These are phyloP conservation scores for Ploettnerulaceae sp. DNA, from an alignment of 2,329 filamentous ascomycete species.

Conservation along the genomic window DNA sequence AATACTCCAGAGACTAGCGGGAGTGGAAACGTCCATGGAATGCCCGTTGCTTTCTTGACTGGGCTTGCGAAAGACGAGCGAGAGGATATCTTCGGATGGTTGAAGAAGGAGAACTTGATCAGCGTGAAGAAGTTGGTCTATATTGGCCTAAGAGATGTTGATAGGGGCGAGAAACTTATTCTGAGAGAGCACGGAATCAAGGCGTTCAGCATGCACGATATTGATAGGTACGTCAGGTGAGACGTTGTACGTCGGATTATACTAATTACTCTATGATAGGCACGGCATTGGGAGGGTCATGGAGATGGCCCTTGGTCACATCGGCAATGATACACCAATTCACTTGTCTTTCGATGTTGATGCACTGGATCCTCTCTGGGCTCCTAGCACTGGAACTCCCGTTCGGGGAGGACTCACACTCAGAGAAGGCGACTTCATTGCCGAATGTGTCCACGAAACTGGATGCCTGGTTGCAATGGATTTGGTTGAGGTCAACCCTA, in stretches of 20 bases:
- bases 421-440: slow-evolving; percentile 95
- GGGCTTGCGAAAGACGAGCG: slow-evolving; percentile 73
- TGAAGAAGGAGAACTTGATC: slow-evolving; percentile 64
- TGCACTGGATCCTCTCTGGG: slow-evolving; percentile 92
- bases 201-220: slow-evolving; percentile 97
- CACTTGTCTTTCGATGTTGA: slow-evolving; percentile 98
- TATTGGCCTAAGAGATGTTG: slow-evolving; percentile 90
- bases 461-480: slow-evolving; percentile 76
- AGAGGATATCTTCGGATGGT: slow-evolving; percentile 84
- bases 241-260: neutral
- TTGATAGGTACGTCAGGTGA: slow-evolving; percentile 64
- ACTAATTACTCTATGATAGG: slow-evolving; percentile 40
- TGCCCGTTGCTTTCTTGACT: slow-evolving; percentile 91
- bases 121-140: slow-evolving; percentile 88
- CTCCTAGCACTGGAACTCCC: slow-evolving; percentile 90
- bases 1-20: slow-evolving; percentile 89
- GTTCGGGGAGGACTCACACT: slow-evolving; percentile 90
- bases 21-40: slow-evolving; percentile 94
- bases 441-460: slow-evolving; percentile 77
- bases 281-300: slow-evolving; percentile 93
- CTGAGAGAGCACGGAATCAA: slow-evolving; percentile 84
- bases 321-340: slow-evolving; percentile 90
- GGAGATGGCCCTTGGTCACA: slow-evolving; percentile 97
- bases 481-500: slow-evolving; percentile 77
- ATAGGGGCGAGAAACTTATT: slow-evolving; percentile 89